A percentile compares a stretch with the other conserved stretches of the same genome.
Conservation (phyloP, 306 rosid species). For the Rubus parviflorus region DNA sequence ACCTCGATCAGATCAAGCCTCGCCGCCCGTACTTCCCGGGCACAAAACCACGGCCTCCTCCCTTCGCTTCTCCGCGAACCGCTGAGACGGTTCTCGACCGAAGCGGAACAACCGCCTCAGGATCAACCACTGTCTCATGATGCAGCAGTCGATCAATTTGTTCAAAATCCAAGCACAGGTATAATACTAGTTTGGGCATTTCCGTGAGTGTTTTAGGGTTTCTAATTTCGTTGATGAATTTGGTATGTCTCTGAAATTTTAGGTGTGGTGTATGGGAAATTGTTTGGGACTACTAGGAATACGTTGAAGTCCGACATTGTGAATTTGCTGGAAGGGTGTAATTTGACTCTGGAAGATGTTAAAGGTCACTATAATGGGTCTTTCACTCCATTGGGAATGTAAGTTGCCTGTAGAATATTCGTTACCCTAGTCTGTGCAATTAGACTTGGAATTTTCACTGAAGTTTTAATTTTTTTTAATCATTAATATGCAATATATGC, state of each 20-base stretch:
- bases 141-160: slow-evolving; percentile 30
- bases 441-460: neutral
- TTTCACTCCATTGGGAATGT: slow-evolving; percentile 51
- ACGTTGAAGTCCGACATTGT: slow-evolving; percentile 72
- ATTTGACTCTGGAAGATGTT: slow-evolving; percentile 68
- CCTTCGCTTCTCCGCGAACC: slow-evolving; percentile 27
- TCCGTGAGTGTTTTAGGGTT: slow-evolving; percentile 2
- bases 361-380: slow-evolving; percentile 56
- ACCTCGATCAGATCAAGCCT: slow-evolving; percentile 47
- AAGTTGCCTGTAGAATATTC: neutral
- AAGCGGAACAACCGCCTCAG: slow-evolving; percentile 40
- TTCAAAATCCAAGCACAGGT: slow-evolving; percentile 42
- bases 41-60: slow-evolving; percentile 22
- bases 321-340: slow-evolving; percentile 60
- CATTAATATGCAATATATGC: neutral
- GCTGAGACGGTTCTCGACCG: slow-evolving; percentile 56
- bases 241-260: neutral
- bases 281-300: slow-evolving; percentile 38
- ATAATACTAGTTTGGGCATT: neutral
- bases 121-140: slow-evolving; percentile 6
- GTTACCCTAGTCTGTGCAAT: too few relatives aligned
- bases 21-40: slow-evolving; percentile 20
- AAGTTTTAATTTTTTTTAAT: slow-evolving; percentile 5
- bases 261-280: slow-evolving; percentile 57
- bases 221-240: neutral